Evolutionary conservation across 2,329 filamentous ascomycete genomes (phyloP).

Genomic region (Pseudogymnoascus sp.): DNA sequence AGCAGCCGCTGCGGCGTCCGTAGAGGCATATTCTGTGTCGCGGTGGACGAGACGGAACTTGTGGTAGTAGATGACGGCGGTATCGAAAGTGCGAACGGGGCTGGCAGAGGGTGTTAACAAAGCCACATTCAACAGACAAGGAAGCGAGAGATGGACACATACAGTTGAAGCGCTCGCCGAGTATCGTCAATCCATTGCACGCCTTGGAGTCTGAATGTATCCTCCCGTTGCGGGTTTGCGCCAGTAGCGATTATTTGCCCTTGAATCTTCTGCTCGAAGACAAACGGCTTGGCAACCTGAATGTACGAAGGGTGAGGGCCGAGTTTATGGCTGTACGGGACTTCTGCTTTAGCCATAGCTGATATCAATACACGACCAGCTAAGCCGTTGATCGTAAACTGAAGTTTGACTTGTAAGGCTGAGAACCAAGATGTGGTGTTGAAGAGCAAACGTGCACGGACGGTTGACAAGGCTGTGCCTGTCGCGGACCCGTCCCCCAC

Average conservation of each 20-base stretch:
- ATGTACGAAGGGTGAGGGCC: constrained; percentile 29
- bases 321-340: constrained; percentile 10
- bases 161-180: constrained; percentile 71
- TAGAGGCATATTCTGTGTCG: constrained; percentile 76
- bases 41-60: constrained; percentile 80
- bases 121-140: not conserved
- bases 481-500: not conserved
- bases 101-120: constrained; percentile 34
- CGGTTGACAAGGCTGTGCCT: constrained; percentile 4
- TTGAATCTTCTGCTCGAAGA: constrained; percentile 73
- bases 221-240: constrained; percentile 70
- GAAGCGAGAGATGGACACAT: constrained; percentile 30
- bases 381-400: not conserved
- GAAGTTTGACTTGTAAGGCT: not conserved
- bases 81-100: constrained; percentile 85
- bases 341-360: constrained; percentile 19
- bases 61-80: constrained; percentile 87
- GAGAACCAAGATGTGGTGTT: not conserved
- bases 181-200: constrained; percentile 85
- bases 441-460: constrained; percentile 7
- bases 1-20: constrained; percentile 80
- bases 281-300: constrained; percentile 54
- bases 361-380: not conserved
- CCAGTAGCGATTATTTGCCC: constrained; percentile 61
- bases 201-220: constrained; percentile 72